phyloP scores from a whole-genome alignment of 73 alveolate genomes.

The Effrenium voratum region DNA sequence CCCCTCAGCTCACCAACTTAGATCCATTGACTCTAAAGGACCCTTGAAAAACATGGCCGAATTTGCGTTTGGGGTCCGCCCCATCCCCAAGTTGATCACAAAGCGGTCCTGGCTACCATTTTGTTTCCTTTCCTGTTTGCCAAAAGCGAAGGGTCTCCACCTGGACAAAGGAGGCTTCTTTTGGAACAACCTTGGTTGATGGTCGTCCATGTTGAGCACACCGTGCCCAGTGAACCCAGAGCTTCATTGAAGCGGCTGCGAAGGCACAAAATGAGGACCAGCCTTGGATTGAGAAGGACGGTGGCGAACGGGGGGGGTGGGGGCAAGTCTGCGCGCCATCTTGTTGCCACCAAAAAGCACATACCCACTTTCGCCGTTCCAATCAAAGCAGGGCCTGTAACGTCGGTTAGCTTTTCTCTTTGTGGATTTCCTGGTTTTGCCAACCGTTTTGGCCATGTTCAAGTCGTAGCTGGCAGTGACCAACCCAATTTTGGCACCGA shows the following conservation, averaged over 20 bases:
- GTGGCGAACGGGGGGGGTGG: background rate
- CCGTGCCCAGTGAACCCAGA: background rate
- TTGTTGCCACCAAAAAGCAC: background rate
- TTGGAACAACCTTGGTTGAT: background rate
- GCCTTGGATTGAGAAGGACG: background rate
- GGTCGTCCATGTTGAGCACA: background rate
- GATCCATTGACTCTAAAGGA: no score
- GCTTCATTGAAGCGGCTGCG: background rate
- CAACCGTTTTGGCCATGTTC: no score
- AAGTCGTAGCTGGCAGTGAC: background rate
- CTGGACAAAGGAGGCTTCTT: background rate
- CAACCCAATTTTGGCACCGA: background rate
- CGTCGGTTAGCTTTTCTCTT: background rate
- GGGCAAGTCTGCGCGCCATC: background rate
- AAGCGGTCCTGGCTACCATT: background rate
- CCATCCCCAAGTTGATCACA: background rate
- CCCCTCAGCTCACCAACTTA: no score
- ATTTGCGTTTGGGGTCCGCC: background rate
- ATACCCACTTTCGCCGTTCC: background rate
- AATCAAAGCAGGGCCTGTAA: background rate
- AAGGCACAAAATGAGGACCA: background rate
- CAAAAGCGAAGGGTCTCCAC: background rate
- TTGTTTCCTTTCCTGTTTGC: background rate
- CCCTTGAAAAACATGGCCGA: no score
- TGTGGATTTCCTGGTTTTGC: background rate